Conservation (phyloP, 441 rosid species). For the Raphanus hybrid region DNA sequence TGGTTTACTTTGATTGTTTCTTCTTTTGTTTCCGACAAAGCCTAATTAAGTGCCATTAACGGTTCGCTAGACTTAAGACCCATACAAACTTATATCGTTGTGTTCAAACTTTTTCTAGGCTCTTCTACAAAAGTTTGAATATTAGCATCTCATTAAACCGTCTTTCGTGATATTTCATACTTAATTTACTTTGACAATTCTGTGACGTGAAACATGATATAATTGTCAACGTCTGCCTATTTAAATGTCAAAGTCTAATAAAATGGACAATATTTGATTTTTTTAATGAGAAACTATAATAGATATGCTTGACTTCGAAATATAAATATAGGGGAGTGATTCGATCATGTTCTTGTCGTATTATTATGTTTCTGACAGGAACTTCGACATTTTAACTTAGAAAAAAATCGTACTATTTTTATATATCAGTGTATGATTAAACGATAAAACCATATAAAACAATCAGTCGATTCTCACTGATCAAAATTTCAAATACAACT, state of each 20-base stretch:
- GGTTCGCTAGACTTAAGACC: slow-evolving; percentile 16
- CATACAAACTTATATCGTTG: slow-evolving; percentile 1
- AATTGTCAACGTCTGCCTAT: slow-evolving; percentile 16
- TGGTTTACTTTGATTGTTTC: slow-evolving; percentile 30
- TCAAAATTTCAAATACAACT: slow-evolving; percentile 1
- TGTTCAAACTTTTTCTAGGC: slow-evolving; percentile 23
- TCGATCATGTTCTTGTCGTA: slow-evolving; percentile 19
- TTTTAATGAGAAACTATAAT: slow-evolving; percentile 12
- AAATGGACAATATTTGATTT: background rate
- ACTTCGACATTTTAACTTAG: background rate
- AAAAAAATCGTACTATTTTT: background rate
- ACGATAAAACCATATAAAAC: slow-evolving; percentile 16
- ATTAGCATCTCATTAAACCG: slow-evolving; percentile 15
- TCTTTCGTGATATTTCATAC: slow-evolving; percentile 18
- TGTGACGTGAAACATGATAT: slow-evolving; percentile 3
- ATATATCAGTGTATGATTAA: background rate
- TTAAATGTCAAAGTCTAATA: slow-evolving; percentile 32
- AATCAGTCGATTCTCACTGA: background rate
- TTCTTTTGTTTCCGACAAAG: slow-evolving; percentile 27
- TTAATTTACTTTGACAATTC: slow-evolving; percentile 17
- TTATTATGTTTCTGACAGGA: background rate
- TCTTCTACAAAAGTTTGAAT: slow-evolving; percentile 31
- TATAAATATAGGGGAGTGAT: background rate
- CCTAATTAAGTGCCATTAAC: slow-evolving; percentile 32
- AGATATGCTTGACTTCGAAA: background rate